Conservation (phyloP, 2,329 filamentous ascomycete genomes). For the Colletotrichum destructivum region DNA sequence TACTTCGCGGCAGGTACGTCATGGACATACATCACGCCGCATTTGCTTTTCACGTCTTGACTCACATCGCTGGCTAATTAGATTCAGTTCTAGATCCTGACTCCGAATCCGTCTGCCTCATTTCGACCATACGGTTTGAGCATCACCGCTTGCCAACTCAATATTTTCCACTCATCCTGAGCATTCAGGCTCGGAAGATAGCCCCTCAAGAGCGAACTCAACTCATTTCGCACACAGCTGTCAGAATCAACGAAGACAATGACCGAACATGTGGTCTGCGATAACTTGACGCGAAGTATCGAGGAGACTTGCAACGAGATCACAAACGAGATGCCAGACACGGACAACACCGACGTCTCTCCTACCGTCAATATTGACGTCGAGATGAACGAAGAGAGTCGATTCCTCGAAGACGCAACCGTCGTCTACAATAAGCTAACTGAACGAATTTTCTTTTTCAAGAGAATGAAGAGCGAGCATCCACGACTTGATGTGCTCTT, state of each 20-base stretch:
- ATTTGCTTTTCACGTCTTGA: background rate
- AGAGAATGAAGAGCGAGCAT: background rate
- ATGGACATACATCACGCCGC: background rate
- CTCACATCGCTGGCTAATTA: too few species aligned
- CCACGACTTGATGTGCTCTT: constrained; percentile 15
- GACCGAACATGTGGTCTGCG: background rate
- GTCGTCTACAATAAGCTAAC: background rate
- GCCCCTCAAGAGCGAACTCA: background rate
- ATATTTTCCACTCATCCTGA: background rate
- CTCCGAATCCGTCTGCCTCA: background rate
- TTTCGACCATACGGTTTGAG: background rate
- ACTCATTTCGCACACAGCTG: background rate
- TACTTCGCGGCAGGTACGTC: background rate
- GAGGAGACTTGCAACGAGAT: background rate
- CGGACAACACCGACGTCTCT: background rate
- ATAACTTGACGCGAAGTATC: background rate
- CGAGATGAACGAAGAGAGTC: background rate
- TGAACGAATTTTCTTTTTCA: constrained; percentile 18
- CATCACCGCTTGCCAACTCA: background rate
- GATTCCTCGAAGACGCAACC: accelerated
- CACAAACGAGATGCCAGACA: background rate
- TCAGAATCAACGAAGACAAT: too few species aligned
- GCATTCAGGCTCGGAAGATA: too few species aligned
- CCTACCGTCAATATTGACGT: background rate
- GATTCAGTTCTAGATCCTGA: too few species aligned